Evolutionary conservation across 257 asterid species (phyloP), one percentile per base, ranked within the genome.

Genomic region (Thymus quinquecostatus): DNA sequence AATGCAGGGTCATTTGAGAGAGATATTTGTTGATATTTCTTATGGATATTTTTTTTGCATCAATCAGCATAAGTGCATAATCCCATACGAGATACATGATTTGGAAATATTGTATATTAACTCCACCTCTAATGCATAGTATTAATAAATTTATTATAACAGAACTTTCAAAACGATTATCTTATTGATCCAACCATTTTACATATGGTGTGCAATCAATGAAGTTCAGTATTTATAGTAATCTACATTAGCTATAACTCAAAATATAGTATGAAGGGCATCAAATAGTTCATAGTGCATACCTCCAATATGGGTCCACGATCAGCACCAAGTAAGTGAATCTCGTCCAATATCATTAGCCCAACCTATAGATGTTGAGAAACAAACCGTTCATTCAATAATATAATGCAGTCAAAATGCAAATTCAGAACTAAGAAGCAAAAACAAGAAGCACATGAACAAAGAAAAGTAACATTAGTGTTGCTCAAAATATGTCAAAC

Each of bases 271-370:
- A 73, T 14, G 21, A 61, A 40, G 66, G 54, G 72, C 32, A 47
- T 49, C 33, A 45, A 70, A 62, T 64, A 76, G 68, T 51, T 32
- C 63, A n/a, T 28, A 64, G 63, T 71, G 65, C 71, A 55, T 83
- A 94, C 99, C 97, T 94, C 99, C 78, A 94, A 85, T 76, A 94
- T 91, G 77, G 99, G 99, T 82, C 99, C 99, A 69, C 99, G 97
- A 77, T 94, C 98, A 78, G 99, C 99, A 67, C 99, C 99, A 77
- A 94, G 97, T 76, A 94, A 83, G 82, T 94, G 99, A 82, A 94
- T 94, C 87, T 94, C 99, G 43, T 94, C 99, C 88, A 94, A 84
- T 62, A 94, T 89, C 93, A 94, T 84, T 47, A 94, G 88, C 72
- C 99, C 99, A 79, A 94, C 99, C 99, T 94, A 76, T 64, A 74